Conservation (phyloP, 352 stramenopile genomes). For the Pythium biforme region DNA sequence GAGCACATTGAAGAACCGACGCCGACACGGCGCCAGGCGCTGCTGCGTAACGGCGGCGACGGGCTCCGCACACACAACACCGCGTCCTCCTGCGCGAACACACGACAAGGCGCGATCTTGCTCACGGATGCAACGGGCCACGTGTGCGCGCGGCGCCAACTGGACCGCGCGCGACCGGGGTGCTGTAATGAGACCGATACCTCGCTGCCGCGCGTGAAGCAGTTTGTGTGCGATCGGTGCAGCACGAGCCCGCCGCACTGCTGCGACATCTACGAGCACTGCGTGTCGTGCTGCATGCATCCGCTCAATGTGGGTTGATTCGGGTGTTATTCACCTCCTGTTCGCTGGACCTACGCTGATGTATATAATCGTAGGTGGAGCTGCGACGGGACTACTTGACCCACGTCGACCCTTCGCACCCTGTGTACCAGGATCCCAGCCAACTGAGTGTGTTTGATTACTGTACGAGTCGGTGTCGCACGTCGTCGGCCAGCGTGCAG, state of each 20-base stretch:
- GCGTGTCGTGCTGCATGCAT: constrained; percentile 80
- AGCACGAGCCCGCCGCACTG: constrained; percentile 69
- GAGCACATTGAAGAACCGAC: constrained; percentile 30
- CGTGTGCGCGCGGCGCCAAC: constrained; percentile 49
- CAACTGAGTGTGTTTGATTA: constrained; percentile 69
- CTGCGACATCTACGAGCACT: constrained; percentile 66
- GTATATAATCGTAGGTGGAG: constrained; percentile 31
- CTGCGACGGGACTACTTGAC: constrained; percentile 59
- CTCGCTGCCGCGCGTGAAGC: constrained; percentile 47
- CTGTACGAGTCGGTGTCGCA: constrained; percentile 69
- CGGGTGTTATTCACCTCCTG: neutral
- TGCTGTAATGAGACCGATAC: constrained; percentile 65
- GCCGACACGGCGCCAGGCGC: constrained; percentile 37
- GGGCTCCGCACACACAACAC: constrained; percentile 42
- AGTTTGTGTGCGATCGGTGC: constrained; percentile 62
- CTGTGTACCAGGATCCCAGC: constrained; percentile 55
- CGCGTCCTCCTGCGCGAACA: constrained; percentile 48
- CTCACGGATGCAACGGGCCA: constrained; percentile 61
- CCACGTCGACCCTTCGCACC: constrained; percentile 56
- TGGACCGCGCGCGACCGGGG: constrained; percentile 36
- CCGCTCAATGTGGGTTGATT: constrained; percentile 52
- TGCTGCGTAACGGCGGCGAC: constrained; percentile 50
- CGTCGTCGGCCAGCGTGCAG: constrained; percentile 70
- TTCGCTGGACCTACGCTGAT: neutral
- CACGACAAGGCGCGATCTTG: constrained; percentile 42